Evolutionary conservation across 1,284 basidiomycete genomes (phyloP).

Genomic region (Marasmius sp.): DNA sequence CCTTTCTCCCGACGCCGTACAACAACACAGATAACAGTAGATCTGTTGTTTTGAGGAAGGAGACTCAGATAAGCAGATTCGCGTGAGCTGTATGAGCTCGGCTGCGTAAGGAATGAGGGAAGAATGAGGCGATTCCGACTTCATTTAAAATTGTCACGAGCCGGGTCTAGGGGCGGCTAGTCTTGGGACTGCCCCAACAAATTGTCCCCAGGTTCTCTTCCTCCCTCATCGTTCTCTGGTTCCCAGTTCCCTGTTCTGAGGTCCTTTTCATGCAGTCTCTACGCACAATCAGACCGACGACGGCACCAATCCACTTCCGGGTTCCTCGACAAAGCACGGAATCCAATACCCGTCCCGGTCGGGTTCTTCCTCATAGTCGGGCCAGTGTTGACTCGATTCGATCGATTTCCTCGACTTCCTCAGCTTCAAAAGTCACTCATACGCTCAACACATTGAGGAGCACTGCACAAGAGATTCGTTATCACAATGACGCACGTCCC

Average conservation of each 20-base stretch:
- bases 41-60: too few relatives aligned
- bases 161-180: too few relatives aligned
- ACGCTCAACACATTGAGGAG: conserved; percentile 34
- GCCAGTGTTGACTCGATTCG: not conserved
- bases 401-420: conserved; percentile 18
- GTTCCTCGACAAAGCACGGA: not conserved
- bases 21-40: too few relatives aligned
- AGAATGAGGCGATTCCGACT: not conserved
- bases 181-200: too few relatives aligned
- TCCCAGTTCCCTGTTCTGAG: not conserved
- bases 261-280: not conserved
- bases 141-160: too few relatives aligned
- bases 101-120: not conserved
- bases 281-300: not conserved
- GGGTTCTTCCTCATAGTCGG: not conserved
- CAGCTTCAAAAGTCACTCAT: conserved; percentile 40
- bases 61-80: too few relatives aligned
- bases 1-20: too few relatives aligned
- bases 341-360: not conserved
- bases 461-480: conserved; percentile 15
- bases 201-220: not conserved
- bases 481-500: conserved; percentile 8
- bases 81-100: too few relatives aligned
- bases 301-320: not conserved
- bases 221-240: not conserved